Conservation (phyloP, 1,284 basidiomycete genomes). For the Cutaneotrichosporon mucoides region DNA sequence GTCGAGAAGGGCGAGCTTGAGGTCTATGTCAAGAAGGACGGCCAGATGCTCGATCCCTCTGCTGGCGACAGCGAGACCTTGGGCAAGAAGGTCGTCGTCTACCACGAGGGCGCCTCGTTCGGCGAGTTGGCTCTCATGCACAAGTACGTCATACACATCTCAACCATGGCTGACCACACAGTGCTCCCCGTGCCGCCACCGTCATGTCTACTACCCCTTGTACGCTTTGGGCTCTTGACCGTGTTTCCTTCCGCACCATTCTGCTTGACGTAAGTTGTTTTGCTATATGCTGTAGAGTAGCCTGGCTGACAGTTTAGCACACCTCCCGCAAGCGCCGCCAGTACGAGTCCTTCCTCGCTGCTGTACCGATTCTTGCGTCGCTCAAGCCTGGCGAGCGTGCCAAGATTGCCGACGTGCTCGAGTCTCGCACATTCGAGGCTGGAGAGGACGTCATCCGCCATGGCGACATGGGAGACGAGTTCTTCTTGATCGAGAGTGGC, state of each 20-base stretch:
- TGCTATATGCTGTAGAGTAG: not conserved
- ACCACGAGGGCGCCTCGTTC: constrained; percentile 80
- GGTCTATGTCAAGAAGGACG: constrained; percentile 67
- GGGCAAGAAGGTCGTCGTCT: constrained; percentile 79
- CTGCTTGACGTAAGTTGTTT: constrained; percentile 61
- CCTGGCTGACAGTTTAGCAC: constrained; percentile 39
- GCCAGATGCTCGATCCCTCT: constrained; percentile 51
- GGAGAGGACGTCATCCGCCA: constrained; percentile 84
- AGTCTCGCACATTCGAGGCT: constrained; percentile 73
- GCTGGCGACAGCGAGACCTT: constrained; percentile 55
- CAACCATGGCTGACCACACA: constrained; percentile 15
- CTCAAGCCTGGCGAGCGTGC: constrained; percentile 83
- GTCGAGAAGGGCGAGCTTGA: constrained; percentile 86
- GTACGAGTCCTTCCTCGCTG: constrained; percentile 91
- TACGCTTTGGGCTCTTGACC: constrained; percentile 91
- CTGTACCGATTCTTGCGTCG: constrained; percentile 82
- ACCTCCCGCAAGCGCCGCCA: constrained; percentile 84
- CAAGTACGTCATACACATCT: constrained; percentile 52
- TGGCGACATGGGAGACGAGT: constrained; percentile 92
- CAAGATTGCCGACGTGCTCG: constrained; percentile 94
- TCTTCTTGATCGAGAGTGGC: constrained; percentile 95
- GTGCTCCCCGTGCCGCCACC: constrained; percentile 86
- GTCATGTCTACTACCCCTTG: constrained; percentile 79
- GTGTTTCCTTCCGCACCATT: constrained; percentile 98
- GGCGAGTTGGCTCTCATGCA: constrained; percentile 98